A percentile compares a stretch with the other conserved stretches of the same genome.
Conservation (phyloP, 208 protist species). For the Leishmania turanica region DNA sequence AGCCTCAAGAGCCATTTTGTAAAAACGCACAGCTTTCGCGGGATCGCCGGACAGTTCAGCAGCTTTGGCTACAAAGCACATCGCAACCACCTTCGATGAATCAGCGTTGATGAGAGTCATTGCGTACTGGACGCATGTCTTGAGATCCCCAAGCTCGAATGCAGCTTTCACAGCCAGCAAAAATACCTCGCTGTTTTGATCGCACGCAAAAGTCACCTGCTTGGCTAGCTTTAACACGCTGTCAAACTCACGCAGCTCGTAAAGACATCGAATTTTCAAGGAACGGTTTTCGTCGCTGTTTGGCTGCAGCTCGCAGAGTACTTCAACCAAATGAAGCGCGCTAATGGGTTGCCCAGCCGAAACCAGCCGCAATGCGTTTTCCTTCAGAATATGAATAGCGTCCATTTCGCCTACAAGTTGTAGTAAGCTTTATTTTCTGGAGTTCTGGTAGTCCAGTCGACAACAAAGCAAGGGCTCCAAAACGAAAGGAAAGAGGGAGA, state of each 20-base stretch:
- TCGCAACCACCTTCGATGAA: conserved; percentile 44
- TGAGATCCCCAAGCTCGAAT: conserved; percentile 74
- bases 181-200: conserved; percentile 39
- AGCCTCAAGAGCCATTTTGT: conserved; percentile 59
- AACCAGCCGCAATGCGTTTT: conserved; percentile 41
- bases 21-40: conserved; percentile 57
- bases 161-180: conserved; percentile 65
- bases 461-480: not conserved
- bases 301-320: conserved; percentile 54
- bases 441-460: not conserved
- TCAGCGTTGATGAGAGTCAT: conserved; percentile 29
- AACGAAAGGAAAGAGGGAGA: not conserved
- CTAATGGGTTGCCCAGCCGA: conserved; percentile 61
- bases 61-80: conserved; percentile 80
- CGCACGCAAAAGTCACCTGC: conserved; percentile 23
- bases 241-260: conserved; percentile 72
- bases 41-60: conserved; percentile 68
- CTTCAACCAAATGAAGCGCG: conserved; percentile 66
- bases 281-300: conserved; percentile 34
- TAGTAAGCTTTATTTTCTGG: not conserved
- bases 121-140: conserved; percentile 48
- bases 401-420: conserved; percentile 16
- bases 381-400: conserved; percentile 9
- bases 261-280: conserved; percentile 56
- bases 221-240: conserved; percentile 50